Base-by-base conservation (phyloP, 805 yeast species). In the Starmerella roubikii region DNA sequence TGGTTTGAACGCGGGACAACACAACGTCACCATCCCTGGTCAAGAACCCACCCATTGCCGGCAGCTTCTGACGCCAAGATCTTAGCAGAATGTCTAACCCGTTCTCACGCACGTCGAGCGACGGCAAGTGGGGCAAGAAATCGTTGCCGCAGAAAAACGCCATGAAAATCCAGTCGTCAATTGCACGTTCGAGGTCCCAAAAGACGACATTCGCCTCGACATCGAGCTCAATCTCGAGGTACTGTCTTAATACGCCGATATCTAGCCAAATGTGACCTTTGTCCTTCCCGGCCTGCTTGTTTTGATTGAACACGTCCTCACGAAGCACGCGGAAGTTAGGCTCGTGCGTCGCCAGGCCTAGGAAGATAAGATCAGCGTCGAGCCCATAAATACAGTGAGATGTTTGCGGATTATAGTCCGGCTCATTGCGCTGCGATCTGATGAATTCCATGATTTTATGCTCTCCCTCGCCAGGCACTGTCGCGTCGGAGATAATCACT, bases 381-480 rank as follows among this genome's bases (percentile, higher is more conserved):
- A 91, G 67, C 23, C 99, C 99, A 59, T 91, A 93, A 41, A 91
- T 86, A 58, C 93, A 83, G 59, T 91, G 99, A n/a, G 76, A 69
- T 1, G 95, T 86, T 57, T 91, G 88, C 38, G 97, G 94, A 54
- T 83, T 72, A 59, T 88, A 82, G 54, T 76, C 75, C 0, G 93
- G 82, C 50, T 81, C 91, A 30, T 79, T 71, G 50, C 97, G 69
- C 57, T 86, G 97, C 30, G 82, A 72, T 54, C 99, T 73, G 41
- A 91, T 80, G 56, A 86, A 91, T 53, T 80, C 85, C 98, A 91
- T 91, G 51, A 91, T 78, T 59, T 91, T 91, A 64, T 91, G 99
- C 60, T 91, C 99, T 56, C 99, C 99, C 68, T 91, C 99, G 46
- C 99, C 99, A 1, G 99, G 98, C 12, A 88, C 97, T 0, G 93